A percentile compares a stretch with the other conserved stretches of the same genome.
Evolutionary conservation across 1,284 basidiomycete species (phyloP).

Genomic region (Trichosporon sp.): DNA sequence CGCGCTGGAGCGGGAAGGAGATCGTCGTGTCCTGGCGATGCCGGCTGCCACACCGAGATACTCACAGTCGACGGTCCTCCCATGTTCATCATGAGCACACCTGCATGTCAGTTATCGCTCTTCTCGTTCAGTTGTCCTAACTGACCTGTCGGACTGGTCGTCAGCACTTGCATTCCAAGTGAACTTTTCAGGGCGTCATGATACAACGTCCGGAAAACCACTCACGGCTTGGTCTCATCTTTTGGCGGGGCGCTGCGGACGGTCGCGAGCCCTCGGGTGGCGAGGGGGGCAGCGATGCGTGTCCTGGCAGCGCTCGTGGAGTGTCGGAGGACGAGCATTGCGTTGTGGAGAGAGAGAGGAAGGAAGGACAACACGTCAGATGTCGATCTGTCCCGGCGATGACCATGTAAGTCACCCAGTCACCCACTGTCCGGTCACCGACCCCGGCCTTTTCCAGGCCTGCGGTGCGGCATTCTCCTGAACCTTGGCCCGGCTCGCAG

Average conservation of each 20-base stretch:
- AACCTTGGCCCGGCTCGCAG: slow-evolving; percentile 2
- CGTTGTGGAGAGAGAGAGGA: background rate
- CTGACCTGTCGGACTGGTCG: slow-evolving; percentile 16
- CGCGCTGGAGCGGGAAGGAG: background rate
- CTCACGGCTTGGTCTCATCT: slow-evolving; percentile 20
- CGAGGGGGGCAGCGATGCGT: slow-evolving; percentile 8
- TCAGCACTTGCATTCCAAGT: background rate
- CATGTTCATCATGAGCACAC: slow-evolving; percentile 98
- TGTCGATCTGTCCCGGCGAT: background rate
- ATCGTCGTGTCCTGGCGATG: no score
- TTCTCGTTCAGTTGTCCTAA: background rate
- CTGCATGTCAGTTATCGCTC: slow-evolving; percentile 56
- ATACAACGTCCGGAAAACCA: background rate
- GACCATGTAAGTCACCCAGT: background rate
- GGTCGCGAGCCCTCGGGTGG: slow-evolving; percentile 3
- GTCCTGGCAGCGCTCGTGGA: background rate
- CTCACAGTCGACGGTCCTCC: slow-evolving; percentile 89
- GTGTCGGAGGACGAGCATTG: slow-evolving; percentile 3
- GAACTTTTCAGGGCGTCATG: background rate
- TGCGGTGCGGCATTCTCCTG: slow-evolving; percentile 1
- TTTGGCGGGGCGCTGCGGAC: slow-evolving; percentile 19
- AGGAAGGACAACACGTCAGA: background rate
- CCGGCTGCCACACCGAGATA: slow-evolving; percentile 19
- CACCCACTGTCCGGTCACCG: background rate
- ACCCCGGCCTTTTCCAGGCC: background rate